phyloP scores from a whole-genome alignment of 352 stramenopile species.

The Phytophthora cactorum region DNA sequence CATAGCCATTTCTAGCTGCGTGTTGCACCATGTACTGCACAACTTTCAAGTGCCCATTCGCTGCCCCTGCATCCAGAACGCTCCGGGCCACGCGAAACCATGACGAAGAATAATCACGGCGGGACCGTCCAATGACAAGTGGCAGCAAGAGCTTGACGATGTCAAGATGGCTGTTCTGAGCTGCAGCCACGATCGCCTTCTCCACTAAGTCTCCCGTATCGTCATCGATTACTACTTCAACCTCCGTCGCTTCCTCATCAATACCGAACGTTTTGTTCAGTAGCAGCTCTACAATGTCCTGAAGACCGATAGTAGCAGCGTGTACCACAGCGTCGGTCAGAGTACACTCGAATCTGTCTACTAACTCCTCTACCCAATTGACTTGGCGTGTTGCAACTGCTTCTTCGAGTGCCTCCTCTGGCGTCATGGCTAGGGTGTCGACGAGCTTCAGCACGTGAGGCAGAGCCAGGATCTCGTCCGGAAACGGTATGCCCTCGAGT shows the following conservation, averaged over 20 bases:
- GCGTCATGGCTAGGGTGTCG: not conserved
- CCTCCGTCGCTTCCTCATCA: not conserved
- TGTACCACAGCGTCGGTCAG: not conserved
- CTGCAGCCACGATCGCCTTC: slow-evolving; percentile 2
- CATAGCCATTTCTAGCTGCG: not conserved
- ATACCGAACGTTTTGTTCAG: not conserved
- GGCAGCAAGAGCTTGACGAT: not conserved
- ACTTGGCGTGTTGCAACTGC: not conserved
- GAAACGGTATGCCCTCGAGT: not conserved
- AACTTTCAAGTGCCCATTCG: slow-evolving; percentile 1
- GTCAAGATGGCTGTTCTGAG: slow-evolving; percentile 6
- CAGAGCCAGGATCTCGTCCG: not conserved
- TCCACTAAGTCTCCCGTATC: not conserved
- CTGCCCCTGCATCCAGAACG: not conserved
- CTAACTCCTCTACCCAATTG: not conserved
- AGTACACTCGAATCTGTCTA: not conserved
- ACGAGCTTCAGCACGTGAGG: slow-evolving; percentile 3
- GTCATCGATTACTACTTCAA: not conserved
- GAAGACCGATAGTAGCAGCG: not conserved
- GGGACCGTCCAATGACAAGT: not conserved
- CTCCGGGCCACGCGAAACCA: not conserved
- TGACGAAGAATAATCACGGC: not conserved
- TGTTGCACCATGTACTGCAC: slow-evolving; percentile 8
- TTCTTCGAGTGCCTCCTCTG: not conserved
- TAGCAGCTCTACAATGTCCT: not conserved